Percentiles rank a stretch among this genome's conserved stretches.
These are phyloP conservation scores for Dictyostelium brefeldianum DNA, from an alignment of 78 protist species.

Conservation along the genomic window DNA sequence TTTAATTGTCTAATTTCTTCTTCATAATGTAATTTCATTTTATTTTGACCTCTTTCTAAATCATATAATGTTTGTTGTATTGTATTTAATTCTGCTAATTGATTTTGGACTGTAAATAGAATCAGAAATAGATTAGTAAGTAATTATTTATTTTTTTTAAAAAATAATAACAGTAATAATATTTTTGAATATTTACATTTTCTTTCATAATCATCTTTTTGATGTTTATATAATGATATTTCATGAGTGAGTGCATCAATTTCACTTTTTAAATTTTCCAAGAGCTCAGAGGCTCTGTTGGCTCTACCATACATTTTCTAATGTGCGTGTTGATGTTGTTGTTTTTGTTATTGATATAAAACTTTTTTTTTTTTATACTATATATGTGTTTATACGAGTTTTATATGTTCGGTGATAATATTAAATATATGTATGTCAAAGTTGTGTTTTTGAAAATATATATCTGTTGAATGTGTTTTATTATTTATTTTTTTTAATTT, in stretches of 20 bases:
- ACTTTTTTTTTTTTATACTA: neutral
- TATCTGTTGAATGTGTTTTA: neutral
- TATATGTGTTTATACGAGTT: neutral
- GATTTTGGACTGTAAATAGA: conserved; percentile 34
- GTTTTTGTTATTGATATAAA: too few species aligned
- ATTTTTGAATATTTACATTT: conserved; percentile 44
- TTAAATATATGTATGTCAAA: neutral
- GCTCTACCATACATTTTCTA: neutral
- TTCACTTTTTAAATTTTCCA: conserved; percentile 63
- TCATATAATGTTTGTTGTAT: conserved; percentile 75
- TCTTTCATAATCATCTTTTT: conserved; percentile 82
- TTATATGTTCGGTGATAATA: neutral
- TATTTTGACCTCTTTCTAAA: conserved; percentile 50
- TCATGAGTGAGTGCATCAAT: conserved; percentile 63
- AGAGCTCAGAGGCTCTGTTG: conserved; percentile 40
- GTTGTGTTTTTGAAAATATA: neutral
- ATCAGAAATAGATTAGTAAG: neutral
- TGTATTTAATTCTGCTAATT: conserved; percentile 41
- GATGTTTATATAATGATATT: conserved; percentile 24
- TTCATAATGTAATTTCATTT: conserved; percentile 78
- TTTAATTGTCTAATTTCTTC: conserved; percentile 70
- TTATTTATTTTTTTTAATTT: neutral
- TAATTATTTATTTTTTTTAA: neutral
- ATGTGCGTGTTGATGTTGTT: neutral
- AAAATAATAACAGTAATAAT: neutral